These are phyloP conservation scores for Cystobasidium onofrii DNA, from an alignment of 768 basidiomycete genomes.

Conservation along the genomic window DNA sequence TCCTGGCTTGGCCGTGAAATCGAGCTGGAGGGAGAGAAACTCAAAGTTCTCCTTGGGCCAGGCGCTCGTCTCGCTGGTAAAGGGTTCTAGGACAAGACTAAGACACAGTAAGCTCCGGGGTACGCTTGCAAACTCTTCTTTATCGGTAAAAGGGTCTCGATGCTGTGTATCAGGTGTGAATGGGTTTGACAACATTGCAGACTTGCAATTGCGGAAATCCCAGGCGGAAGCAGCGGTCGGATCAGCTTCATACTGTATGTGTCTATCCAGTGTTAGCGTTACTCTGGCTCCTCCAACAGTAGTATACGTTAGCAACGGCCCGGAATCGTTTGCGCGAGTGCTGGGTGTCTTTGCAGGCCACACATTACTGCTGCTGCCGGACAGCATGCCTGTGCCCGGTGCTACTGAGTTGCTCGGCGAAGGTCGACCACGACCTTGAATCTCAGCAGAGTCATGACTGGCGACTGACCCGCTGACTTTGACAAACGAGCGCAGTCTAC, in stretches of 20 bases:
- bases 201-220: slow-evolving; percentile 3
- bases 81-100: neutral
- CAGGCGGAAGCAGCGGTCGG: slow-evolving; percentile 13
- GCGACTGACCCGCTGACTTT: neutral
- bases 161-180: neutral
- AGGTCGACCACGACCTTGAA: too few species aligned
- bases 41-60: slow-evolving; percentile 15
- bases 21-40: slow-evolving; percentile 9
- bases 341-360: too few species aligned
- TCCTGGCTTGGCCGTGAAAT: neutral
- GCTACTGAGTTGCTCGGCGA: too few species aligned
- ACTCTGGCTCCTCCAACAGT: neutral
- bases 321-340: neutral
- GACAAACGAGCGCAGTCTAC: neutral
- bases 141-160: neutral
- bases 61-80: neutral
- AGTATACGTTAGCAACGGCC: neutral
- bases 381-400: too few species aligned
- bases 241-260: slow-evolving; percentile 17
- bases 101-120: slow-evolving; percentile 5
- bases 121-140: neutral
- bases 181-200: neutral
- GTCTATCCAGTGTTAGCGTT: slow-evolving; percentile 2
- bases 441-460: neutral
- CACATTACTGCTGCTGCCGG: too few species aligned